phyloP scores from a whole-genome alignment of 495 filamentous ascomycete species.

The Penicillium cataractarum region DNA sequence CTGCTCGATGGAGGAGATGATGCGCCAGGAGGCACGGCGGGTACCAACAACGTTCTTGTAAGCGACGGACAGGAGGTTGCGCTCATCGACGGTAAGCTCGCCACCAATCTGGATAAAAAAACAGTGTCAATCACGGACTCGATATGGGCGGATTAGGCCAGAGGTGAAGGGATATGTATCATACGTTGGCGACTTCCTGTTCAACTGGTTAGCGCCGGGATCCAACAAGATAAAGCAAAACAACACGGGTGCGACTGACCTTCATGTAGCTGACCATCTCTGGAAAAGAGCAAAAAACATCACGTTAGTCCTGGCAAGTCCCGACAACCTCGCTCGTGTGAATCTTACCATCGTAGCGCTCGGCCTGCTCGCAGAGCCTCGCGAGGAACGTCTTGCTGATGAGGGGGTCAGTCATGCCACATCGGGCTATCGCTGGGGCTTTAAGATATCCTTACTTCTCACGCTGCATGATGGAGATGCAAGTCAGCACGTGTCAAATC shows the following conservation, averaged over 20 bases:
- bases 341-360: slow-evolving; percentile 95
- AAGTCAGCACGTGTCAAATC: slow-evolving; percentile 29
- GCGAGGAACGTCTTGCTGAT: slow-evolving; percentile 99
- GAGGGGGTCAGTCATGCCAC: slow-evolving; percentile 40
- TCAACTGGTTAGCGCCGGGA: slow-evolving; percentile 40
- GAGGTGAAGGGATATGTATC: slow-evolving; percentile 19
- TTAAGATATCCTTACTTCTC: slow-evolving; percentile 69
- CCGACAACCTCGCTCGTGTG: not conserved
- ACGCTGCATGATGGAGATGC: slow-evolving; percentile 59
- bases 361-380: slow-evolving; percentile 99
- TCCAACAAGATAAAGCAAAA: slow-evolving; percentile 22
- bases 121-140: slow-evolving; percentile 31
- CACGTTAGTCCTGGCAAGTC: slow-evolving; percentile 27
- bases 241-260: slow-evolving; percentile 52
- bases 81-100: slow-evolving; percentile 92
- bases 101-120: slow-evolving; percentile 73
- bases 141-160: not conserved
- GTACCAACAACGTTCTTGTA: slow-evolving; percentile 99
- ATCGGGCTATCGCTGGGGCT: slow-evolving; percentile 22
- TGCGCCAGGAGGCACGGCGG: slow-evolving; percentile 98
- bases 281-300: slow-evolving; percentile 34
- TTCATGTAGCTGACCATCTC: slow-evolving; percentile 99
- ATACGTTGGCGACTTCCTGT: slow-evolving; percentile 96
- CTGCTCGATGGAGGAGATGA: slow-evolving; percentile 99
- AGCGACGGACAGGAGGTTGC: slow-evolving; percentile 97